phyloP scores from a whole-genome alignment of 192 early-diverging fungal genomes.

The Linnemannia schmuckeri region DNA sequence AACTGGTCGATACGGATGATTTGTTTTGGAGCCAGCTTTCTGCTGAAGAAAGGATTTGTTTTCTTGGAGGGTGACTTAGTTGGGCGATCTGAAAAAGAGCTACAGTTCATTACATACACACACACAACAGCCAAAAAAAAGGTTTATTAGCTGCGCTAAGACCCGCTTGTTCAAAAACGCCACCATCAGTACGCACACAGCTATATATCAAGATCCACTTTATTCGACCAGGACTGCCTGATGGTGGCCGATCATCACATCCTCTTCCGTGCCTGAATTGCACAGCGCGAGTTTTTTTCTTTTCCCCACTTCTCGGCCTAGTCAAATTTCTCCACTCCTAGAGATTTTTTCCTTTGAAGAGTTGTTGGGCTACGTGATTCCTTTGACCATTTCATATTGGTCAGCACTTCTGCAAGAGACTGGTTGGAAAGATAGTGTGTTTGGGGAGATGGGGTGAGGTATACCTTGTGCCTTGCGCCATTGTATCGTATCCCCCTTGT shows the following conservation, averaged over 20 bases:
- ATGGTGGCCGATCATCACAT: too few relatives aligned
- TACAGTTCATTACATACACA: neutral
- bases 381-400: slow-evolving; percentile 26
- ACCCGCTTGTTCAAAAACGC: neutral
- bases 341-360: neutral
- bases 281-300: too few relatives aligned
- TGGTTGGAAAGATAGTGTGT: neutral
- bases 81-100: too few relatives aligned
- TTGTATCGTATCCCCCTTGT: neutral
- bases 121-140: neutral
- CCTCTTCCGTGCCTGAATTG: too few relatives aligned
- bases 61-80: too few relatives aligned
- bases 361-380: neutral
- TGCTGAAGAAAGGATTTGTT: neutral
- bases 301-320: too few relatives aligned
- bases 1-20: neutral
- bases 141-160: neutral
- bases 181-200: neutral
- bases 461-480: neutral
- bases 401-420: slow-evolving; percentile 14
- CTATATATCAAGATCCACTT: neutral
- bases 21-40: neutral
- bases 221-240: neutral
- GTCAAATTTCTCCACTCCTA: too few relatives aligned
- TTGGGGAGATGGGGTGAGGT: neutral